phyloP scores from a whole-genome alignment of 169 alveolate species.

The Plasmodium berghei region DNA sequence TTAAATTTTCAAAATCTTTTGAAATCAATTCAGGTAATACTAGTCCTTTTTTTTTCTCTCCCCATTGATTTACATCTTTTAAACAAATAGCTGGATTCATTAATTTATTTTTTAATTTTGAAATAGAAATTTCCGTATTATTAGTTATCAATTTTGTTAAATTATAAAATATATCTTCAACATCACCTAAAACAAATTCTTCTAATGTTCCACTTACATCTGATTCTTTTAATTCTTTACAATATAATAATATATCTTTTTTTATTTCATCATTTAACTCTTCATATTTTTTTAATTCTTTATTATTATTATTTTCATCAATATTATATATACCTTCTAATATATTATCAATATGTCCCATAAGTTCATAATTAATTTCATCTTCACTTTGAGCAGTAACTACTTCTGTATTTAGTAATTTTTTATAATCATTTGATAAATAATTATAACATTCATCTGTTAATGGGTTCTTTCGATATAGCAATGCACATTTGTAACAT shows the following conservation, averaged over 20 bases:
- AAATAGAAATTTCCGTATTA: background rate
- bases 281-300: background rate
- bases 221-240: background rate
- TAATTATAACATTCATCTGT: constrained; percentile 7
- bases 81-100: constrained; percentile 20
- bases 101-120: constrained; percentile 1
- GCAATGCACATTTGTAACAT: constrained; percentile 19
- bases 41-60: constrained; percentile 1
- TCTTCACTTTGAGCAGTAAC: constrained; percentile 12
- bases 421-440: background rate
- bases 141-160: background rate
- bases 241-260: background rate
- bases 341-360: background rate
- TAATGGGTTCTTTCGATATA: background rate
- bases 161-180: background rate
- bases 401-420: background rate
- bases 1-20: background rate
- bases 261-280: background rate
- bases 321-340: background rate
- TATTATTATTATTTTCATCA: background rate
- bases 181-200: background rate
- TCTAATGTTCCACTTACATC: constrained; percentile 20
- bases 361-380: background rate
- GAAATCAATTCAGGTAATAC: background rate
- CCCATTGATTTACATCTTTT: constrained; percentile 20